A percentile compares a stretch with the other conserved stretches of the same genome.
phyloP scores from a whole-genome alignment of 768 basidiomycete genomes.

The Serendipita sp. region DNA sequence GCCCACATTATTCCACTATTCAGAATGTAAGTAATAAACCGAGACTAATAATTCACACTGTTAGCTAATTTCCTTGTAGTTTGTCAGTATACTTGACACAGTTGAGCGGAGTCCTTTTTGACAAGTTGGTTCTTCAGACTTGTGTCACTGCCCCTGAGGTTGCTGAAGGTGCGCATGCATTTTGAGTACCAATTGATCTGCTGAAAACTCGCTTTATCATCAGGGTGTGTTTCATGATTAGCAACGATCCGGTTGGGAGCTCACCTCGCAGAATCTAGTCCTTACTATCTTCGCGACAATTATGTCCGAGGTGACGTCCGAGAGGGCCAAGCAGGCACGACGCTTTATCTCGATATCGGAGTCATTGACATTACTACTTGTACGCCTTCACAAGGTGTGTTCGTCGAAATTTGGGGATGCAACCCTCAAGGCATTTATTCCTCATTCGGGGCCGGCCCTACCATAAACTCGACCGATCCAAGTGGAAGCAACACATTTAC shows the following conservation, averaged over 20 bases:
- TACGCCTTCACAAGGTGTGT: slow-evolving; percentile 21
- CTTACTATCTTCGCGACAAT: slow-evolving; percentile 21
- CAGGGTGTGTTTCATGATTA: too few relatives aligned
- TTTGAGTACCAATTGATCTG: too few relatives aligned
- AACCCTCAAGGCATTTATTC: slow-evolving; percentile 9
- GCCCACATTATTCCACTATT: slow-evolving; percentile 1
- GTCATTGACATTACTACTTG: slow-evolving; percentile 26
- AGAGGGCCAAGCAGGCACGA: slow-evolving; percentile 21
- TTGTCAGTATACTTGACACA: neutral
- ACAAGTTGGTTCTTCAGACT: neutral
- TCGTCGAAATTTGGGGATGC: slow-evolving; percentile 26
- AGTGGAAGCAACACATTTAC: neutral
- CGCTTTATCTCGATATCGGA: slow-evolving; percentile 24
- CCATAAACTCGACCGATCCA: neutral
- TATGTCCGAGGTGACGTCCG: slow-evolving; percentile 19
- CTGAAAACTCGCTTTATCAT: too few relatives aligned
- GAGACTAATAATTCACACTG: neutral
- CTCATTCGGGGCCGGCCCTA: neutral
- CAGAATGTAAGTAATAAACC: neutral
- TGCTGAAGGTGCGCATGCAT: slow-evolving; percentile 13
- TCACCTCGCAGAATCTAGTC: neutral
- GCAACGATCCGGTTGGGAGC: too few relatives aligned
- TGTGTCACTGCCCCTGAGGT: slow-evolving; percentile 14
- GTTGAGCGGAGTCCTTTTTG: neutral
- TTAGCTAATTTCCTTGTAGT: neutral